Percentiles rank a stretch among this genome's conserved stretches.
phyloP scores from a whole-genome alignment of 805 yeast species.

The Lipomyces yamadae region DNA sequence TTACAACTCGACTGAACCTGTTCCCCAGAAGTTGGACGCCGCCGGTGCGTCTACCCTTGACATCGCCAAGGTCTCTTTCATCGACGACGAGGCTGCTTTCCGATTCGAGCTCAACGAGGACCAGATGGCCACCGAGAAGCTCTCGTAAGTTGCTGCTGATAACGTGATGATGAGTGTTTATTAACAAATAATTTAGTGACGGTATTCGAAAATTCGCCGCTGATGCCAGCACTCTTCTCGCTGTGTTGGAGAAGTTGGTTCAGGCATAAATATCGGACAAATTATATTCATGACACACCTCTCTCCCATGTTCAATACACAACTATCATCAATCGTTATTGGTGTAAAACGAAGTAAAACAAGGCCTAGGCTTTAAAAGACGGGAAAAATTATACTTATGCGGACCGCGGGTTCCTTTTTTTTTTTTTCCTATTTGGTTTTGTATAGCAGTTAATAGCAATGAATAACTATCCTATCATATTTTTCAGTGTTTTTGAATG shows the following conservation, averaged over 20 bases:
- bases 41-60: constrained; percentile 59
- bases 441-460: no score
- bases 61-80: constrained; percentile 72
- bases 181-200: constrained; percentile 51
- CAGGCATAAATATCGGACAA: constrained; percentile 2
- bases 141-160: constrained; percentile 51
- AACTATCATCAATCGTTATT: background rate
- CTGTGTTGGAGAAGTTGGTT: constrained; percentile 36
- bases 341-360: background rate
- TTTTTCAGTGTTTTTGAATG: no score
- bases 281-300: background rate
- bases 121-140: constrained; percentile 97
- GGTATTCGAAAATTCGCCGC: constrained; percentile 98
- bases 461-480: no score
- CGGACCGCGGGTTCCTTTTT: no score
- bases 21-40: constrained; percentile 82
- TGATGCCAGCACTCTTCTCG: constrained; percentile 76
- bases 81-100: constrained; percentile 87
- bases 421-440: no score
- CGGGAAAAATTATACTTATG: no score
- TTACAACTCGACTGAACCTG: constrained; percentile 72
- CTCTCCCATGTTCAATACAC: background rate
- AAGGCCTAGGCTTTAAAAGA: background rate
- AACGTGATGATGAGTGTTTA: background rate
- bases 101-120: constrained; percentile 92